phyloP scores from a whole-genome alignment of 2,329 filamentous ascomycete genomes.

The Lachnellula subtilissima region DNA sequence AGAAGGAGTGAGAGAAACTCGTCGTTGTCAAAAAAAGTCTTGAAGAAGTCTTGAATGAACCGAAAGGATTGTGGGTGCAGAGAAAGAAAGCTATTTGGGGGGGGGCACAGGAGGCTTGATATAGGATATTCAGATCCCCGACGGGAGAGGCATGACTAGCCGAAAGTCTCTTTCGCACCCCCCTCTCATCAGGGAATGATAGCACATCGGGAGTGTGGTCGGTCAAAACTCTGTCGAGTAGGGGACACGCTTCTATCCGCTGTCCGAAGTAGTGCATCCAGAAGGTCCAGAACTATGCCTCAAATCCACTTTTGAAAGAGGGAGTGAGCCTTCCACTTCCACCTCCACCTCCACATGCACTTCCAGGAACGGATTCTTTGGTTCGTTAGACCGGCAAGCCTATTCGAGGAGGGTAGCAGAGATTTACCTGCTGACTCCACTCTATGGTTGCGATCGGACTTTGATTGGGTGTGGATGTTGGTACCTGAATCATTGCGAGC shows the following conservation, averaged over 20 bases:
- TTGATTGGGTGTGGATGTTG: not conserved
- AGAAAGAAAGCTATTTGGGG: not conserved
- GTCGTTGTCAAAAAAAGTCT: conserved; percentile 10
- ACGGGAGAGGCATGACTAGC: not conserved
- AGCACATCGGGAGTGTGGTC: not conserved
- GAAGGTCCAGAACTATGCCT: no score
- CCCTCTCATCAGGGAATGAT: not conserved
- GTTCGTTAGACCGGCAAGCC: not conserved
- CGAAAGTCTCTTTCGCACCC: not conserved
- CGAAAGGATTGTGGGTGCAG: conserved; percentile 21
- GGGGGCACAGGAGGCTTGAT: conserved; percentile 1
- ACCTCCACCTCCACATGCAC: no score
- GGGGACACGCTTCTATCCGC: not conserved
- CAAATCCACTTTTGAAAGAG: no score
- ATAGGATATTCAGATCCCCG: not conserved
- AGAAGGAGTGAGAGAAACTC: conserved; percentile 19
- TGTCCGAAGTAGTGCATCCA: not conserved
- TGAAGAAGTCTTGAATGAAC: conserved; percentile 2
- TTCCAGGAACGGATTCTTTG: no score
- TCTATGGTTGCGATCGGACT: not conserved
- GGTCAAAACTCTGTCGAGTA: not conserved
- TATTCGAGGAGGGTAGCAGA: not conserved
- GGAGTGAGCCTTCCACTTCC: no score
- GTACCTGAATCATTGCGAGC: not conserved
- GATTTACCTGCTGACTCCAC: not conserved